Conservation (phyloP, 257 asterid genomes). For the Nicotiana tomentosiformis region DNA sequence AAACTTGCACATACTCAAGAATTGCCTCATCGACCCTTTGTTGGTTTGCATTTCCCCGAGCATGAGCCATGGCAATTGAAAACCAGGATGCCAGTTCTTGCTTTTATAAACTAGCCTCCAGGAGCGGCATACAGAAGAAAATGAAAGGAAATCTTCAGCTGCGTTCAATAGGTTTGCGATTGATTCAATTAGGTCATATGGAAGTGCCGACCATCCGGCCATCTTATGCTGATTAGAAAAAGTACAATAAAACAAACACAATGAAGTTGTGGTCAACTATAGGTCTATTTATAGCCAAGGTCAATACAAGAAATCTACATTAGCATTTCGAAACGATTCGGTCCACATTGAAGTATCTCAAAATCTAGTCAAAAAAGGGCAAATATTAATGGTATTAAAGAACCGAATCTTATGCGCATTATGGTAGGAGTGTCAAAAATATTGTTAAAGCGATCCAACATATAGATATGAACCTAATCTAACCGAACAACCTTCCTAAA, state of each 20-base stretch:
- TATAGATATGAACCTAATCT: too few relatives aligned
- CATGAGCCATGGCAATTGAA: conserved; percentile 33
- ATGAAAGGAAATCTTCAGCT: conserved; percentile 26
- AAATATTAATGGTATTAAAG: background rate
- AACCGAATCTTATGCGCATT: background rate
- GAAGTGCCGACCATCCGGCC: conserved; percentile 29
- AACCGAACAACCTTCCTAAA: too few relatives aligned
- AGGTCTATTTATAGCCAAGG: background rate
- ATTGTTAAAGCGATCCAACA: too few relatives aligned
- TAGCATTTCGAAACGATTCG: background rate
- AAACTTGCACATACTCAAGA: conserved; percentile 14
- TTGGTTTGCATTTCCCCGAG: conserved; percentile 8
- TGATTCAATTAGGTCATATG: conserved; percentile 16
- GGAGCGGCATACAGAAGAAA: conserved; percentile 42
- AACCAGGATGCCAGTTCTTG: conserved; percentile 31
- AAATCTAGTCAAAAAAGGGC: background rate
- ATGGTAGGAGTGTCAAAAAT: too few relatives aligned
- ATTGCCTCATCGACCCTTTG: background rate
- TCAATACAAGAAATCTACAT: background rate
- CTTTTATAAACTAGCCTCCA: conserved; percentile 31
- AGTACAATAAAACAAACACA: background rate
- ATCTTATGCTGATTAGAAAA: background rate
- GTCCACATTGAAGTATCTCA: background rate
- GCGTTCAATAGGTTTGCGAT: conserved; percentile 16
- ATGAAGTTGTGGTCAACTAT: background rate